phyloP scores from a whole-genome alignment of 768 basidiomycete species.

The Termitomyces bulborhizus region DNA sequence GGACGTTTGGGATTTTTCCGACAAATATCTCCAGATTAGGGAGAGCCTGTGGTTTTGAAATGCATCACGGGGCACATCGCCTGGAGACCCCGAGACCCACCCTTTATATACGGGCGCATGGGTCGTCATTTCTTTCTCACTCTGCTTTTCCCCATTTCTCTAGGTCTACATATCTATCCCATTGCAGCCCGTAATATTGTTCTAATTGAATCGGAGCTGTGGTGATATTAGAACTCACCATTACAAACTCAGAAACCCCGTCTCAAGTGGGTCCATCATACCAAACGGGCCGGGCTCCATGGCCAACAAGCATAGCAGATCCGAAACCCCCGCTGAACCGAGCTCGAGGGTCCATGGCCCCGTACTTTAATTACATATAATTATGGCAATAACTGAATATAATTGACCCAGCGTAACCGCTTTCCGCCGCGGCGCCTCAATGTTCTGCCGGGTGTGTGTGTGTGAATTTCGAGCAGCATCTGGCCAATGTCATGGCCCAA shows the following conservation, averaged over 20 bases:
- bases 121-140: not conserved
- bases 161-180: not conserved
- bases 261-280: too few relatives aligned
- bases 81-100: not conserved
- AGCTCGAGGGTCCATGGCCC: not conserved
- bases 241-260: too few relatives aligned
- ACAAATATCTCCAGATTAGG: not conserved
- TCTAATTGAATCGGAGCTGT: not conserved
- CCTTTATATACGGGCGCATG: not conserved
- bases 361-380: not conserved
- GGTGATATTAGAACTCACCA: too few relatives aligned
- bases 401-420: slow-evolving; percentile 1
- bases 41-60: not conserved
- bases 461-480: slow-evolving; percentile 8
- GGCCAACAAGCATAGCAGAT: too few relatives aligned
- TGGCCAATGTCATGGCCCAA: slow-evolving; percentile 5
- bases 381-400: slow-evolving; percentile 1
- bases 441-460: slow-evolving; percentile 6
- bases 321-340: not conserved
- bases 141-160: not conserved
- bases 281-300: too few relatives aligned
- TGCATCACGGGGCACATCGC: not conserved
- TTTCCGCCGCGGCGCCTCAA: slow-evolving; percentile 7
- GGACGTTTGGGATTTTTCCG: not conserved
- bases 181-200: not conserved